phyloP scores from a whole-genome alignment of 2,329 filamentous ascomycete genomes.

The Rachicladosporium sp. region DNA sequence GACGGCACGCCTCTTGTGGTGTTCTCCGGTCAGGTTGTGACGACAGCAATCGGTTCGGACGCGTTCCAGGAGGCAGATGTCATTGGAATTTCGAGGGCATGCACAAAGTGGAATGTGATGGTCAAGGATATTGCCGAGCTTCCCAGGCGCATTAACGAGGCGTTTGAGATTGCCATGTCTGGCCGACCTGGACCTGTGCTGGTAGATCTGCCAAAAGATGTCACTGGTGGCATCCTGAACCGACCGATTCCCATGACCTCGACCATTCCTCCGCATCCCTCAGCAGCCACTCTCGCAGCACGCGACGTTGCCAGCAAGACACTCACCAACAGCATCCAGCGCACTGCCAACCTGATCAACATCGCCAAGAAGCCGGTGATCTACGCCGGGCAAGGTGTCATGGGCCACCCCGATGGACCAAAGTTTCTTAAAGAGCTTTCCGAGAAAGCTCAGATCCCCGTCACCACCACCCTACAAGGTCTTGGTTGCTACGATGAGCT shows the following conservation, averaged over 20 bases:
- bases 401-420: constrained; percentile 67
- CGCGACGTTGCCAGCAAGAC: constrained; percentile 61
- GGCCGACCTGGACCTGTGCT: constrained; percentile 89
- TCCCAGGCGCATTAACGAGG: constrained; percentile 88
- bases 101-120: constrained; percentile 99
- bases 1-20: constrained; percentile 95
- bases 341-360: constrained; percentile 74
- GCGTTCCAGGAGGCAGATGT: constrained; percentile 96
- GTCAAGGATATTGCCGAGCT: constrained; percentile 91
- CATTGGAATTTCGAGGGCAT: constrained; percentile 82
- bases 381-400: constrained; percentile 84
- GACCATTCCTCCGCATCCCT: constrained; percentile 63
- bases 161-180: constrained; percentile 93
- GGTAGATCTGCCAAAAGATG: constrained; percentile 91
- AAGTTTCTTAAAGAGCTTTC: constrained; percentile 71
- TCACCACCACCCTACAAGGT: constrained; percentile 90
- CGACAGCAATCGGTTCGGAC: constrained; percentile 81
- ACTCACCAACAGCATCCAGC: constrained; percentile 58
- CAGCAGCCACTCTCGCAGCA: constrained; percentile 72
- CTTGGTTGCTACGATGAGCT: constrained; percentile 87
- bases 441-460: constrained; percentile 82
- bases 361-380: constrained; percentile 86
- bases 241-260: constrained; percentile 71
- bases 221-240: constrained; percentile 73
- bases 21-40: constrained; percentile 86